Evolutionary conservation across 73 alveolate species (phyloP).

Genomic region (Paraurostyla sp.): DNA sequence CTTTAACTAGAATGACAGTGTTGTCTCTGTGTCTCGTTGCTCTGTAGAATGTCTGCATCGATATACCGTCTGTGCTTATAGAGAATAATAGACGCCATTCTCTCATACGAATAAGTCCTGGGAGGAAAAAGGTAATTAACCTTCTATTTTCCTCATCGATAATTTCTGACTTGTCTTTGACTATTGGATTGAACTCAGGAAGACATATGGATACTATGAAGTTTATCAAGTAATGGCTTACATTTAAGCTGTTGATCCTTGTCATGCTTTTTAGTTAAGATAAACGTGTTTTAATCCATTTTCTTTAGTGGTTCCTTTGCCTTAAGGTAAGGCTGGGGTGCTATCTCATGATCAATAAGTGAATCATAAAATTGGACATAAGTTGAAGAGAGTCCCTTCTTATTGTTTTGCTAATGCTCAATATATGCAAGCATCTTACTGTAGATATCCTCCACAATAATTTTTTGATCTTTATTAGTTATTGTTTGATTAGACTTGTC

Average conservation of each 20-base stretch:
- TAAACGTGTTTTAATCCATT: not conserved
- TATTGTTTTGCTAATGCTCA: not conserved
- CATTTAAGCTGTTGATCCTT: not conserved
- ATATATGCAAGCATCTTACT: conserved; percentile 30
- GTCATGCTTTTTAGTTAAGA: not conserved
- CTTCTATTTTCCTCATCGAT: not conserved
- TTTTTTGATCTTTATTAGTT: conserved; percentile 48
- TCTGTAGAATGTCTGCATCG: conserved; percentile 67
- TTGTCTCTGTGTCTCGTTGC: conserved; percentile 24
- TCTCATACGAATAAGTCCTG: conserved; percentile 70
- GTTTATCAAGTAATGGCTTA: not conserved
- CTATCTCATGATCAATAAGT: not conserved
- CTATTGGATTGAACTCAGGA: conserved; percentile 45
- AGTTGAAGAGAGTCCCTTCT: conserved; percentile 29
- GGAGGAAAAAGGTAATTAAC: conserved; percentile 67
- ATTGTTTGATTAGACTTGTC: conserved; percentile 29
- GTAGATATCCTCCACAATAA: conserved; percentile 63
- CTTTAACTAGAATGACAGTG: conserved; percentile 62
- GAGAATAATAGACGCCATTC: conserved; percentile 70
- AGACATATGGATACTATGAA: conserved; percentile 37
- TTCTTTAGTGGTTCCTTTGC: too few species aligned
- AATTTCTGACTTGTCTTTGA: conserved; percentile 47
- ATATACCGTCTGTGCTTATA: conserved; percentile 63
- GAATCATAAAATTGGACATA: conserved; percentile 43
- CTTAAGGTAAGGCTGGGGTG: too few species aligned